A percentile compares a stretch with the other conserved stretches of the same genome.
These are phyloP conservation scores for Kuraishia borneana DNA, from an alignment of 805 yeast genomes.

Conservation along the genomic window DNA sequence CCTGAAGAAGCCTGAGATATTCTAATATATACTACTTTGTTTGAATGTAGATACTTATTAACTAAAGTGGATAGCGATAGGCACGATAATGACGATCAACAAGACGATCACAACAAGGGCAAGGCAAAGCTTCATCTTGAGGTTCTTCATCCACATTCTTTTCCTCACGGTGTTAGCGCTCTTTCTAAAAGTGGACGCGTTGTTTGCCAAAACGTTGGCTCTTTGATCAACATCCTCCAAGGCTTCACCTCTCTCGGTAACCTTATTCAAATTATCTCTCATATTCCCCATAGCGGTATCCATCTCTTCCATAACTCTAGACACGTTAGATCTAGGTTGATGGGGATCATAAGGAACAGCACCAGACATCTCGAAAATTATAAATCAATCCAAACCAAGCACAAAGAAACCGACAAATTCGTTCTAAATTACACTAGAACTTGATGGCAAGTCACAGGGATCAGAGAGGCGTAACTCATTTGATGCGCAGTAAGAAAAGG, in stretches of 20 bases:
- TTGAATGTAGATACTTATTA: neutral
- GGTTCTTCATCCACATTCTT: conserved; percentile 98
- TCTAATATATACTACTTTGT: neutral
- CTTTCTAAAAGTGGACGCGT: conserved; percentile 90
- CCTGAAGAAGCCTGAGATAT: neutral
- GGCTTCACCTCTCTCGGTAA: conserved; percentile 91
- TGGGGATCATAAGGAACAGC: conserved; percentile 22
- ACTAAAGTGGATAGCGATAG: conserved; percentile 81
- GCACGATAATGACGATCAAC: conserved; percentile 81
- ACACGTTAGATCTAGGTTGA: conserved; percentile 20
- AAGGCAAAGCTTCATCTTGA: conserved; percentile 92
- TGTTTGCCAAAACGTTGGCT: conserved; percentile 83
- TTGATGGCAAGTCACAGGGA: too few relatives aligned
- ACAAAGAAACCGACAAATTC: too few relatives aligned
- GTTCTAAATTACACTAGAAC: too few relatives aligned
- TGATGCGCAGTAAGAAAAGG: conserved; percentile 1
- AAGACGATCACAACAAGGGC: conserved; percentile 68
- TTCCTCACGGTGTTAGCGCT: conserved; percentile 96
- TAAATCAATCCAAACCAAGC: too few relatives aligned
- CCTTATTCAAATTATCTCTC: conserved; percentile 95
- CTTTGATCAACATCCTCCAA: conserved; percentile 86
- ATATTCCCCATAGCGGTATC: conserved; percentile 95
- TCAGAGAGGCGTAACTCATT: too few relatives aligned
- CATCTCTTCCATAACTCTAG: conserved; percentile 42
- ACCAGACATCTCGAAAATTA: conserved; percentile 14